Base-by-base conservation (phyloP, 2,329 filamentous ascomycete species). In the Arthroderma sp. region DNA sequence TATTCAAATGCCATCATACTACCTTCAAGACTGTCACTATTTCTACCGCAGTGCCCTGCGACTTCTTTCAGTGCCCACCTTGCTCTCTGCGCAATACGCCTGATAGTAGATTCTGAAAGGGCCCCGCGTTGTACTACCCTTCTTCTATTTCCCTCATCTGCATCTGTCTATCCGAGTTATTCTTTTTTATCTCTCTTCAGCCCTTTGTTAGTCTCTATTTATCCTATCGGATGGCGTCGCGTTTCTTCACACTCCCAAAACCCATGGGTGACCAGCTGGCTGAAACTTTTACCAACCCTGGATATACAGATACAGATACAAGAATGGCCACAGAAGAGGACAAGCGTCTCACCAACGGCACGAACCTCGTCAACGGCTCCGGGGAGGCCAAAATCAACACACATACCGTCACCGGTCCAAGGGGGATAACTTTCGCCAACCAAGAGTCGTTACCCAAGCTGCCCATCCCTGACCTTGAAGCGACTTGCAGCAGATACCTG, bases 381-480 rank as follows among this genome's bases (percentile, higher is more conserved):
- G 63, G 75, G 56, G 32, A 22, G 11, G 63, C 70, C 46, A 73
- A 72, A 46, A 74, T 75, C 54, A 22, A 22, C 15, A 22, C 15
- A 22, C 15, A 22, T 22, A 22, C 15, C 15, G 15, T 22, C 15
- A 22, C 15, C 15, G 15, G 15, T 22, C 15, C 15, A 22, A 22
- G 15, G 15, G 82, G 87, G 43, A 79, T 94, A 60, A 96, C 91
- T 0, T 98, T 91, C 66, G 82, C 87, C 30, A 74, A 80, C 47
- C 89, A 98, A 62, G 86, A 94, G 52, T 83, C 79, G 53, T 74
- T 98, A 5, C 86, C 88, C 1, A 94, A 91, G 62, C 72, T 98
- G 34, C 91, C 91, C 5, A 94, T 98, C 43, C 91, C 89, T 0
- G 86, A 94, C 8, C 73, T 98, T 3, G 83, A 88, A 40, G 68